Evolutionary conservation across 495 filamentous ascomycete genomes (phyloP), one percentile per base, ranked within the genome.

Genomic region (Geoglossum glabrum): DNA sequence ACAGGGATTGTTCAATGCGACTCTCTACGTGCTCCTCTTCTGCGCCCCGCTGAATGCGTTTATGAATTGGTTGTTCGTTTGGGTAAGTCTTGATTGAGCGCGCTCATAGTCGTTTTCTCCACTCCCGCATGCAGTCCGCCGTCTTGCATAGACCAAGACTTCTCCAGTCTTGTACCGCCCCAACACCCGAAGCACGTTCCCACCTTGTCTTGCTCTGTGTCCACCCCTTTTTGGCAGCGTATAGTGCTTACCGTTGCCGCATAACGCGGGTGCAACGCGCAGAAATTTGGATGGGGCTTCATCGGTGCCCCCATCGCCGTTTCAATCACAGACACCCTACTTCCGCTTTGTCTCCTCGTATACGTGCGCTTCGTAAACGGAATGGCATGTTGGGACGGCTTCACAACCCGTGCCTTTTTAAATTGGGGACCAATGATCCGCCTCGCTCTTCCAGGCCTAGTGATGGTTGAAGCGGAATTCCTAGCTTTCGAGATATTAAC

Each of bases 21-120:
- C 79, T 13, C 70, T 84, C 45, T 80, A 81, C 57, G 76, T 84
- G 8, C 69, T 87, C 30, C 63, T 87, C 6, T 68, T 88, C 55
- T 84, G 81, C 58, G 80, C 83, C 3, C 84, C 84, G 7, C 64
- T 85, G 27, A 87, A 87, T 65, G 82, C 78, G 0, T 71, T 86
- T 17, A 71, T 87, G 69, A 85, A 86, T 64, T 89, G 81, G 77
- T 66, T 83, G 28, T 82, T 89, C 58, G 83, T 86, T 43, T 86
- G 84, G 79, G 74, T 77, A 71, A 66, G 74, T 45, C n/a, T 69
- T 38, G 27, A 11, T 55, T 55, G n/a, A n/a, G n/a, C n/a, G n/a
- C n/a, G n/a, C n/a, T n/a, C n/a, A n/a, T n/a, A n/a, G n/a, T n/a
- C n/a, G n/a, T 55, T 11, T 40, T 34, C 6, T 30, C 26, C 7